A percentile compares a stretch with the other conserved stretches of the same genome.
phyloP scores from a whole-genome alignment of 441 rosid genomes.

The Adansonia gregorii region DNA sequence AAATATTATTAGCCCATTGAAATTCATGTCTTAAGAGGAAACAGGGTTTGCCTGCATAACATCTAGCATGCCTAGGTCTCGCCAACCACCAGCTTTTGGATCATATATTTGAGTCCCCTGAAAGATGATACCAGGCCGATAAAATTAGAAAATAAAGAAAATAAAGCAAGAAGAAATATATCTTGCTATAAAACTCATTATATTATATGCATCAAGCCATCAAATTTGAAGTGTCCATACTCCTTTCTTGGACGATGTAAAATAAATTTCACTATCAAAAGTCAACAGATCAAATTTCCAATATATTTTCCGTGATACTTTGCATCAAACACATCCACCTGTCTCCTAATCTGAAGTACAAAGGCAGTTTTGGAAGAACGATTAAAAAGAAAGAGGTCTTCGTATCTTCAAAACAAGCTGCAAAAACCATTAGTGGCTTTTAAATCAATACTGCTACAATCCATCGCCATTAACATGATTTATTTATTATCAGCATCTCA shows the following conservation, averaged over 20 bases:
- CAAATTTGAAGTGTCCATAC: background rate
- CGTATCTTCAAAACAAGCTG: background rate
- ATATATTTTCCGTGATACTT: background rate
- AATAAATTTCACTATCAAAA: background rate
- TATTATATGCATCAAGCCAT: conserved; percentile 10
- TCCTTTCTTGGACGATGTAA: background rate
- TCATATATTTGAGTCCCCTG: conserved; percentile 98
- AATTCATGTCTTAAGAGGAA: conserved; percentile 22
- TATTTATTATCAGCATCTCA: background rate
- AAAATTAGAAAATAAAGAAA: conserved; percentile 23
- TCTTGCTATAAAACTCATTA: conserved; percentile 1
- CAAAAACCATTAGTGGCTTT: background rate
- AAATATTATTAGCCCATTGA: conserved; percentile 22
- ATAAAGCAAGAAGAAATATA: background rate
- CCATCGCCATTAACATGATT: background rate
- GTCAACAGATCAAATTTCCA: background rate
- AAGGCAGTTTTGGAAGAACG: background rate
- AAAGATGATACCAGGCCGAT: conserved; percentile 29
- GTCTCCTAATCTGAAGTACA: background rate
- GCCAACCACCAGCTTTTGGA: conserved; percentile 99
- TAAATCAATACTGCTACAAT: background rate
- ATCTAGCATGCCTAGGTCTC: conserved; percentile 98
- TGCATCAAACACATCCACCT: conserved; percentile 2
- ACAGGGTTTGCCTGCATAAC: conserved; percentile 84
- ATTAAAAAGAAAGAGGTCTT: background rate